Percentiles rank a stretch among this genome's conserved stretches.
These are phyloP conservation scores for Hyaloscypha variabilis DNA, from an alignment of 495 filamentous ascomycete species.

Conservation along the genomic window DNA sequence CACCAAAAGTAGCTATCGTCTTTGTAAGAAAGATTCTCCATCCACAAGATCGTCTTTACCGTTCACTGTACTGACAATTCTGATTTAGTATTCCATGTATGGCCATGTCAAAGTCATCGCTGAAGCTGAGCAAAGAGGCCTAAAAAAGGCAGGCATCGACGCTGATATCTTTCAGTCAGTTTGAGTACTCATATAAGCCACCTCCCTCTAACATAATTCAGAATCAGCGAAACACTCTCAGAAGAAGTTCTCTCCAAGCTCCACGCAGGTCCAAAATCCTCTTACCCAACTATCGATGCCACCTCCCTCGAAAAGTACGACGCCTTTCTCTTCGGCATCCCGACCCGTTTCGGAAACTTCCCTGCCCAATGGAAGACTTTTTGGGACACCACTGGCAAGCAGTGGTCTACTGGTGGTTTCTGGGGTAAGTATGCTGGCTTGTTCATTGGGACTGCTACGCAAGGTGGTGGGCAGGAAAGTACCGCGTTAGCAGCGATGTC, in stretches of 20 bases:
- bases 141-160: slow-evolving; percentile 74
- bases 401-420: slow-evolving; percentile 22
- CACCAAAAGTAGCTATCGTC: slow-evolving; percentile 37
- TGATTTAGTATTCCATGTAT: too few species aligned
- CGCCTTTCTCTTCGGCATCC: slow-evolving; percentile 92
- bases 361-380: slow-evolving; percentile 87
- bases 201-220: too few species aligned
- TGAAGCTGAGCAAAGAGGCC: slow-evolving; percentile 86
- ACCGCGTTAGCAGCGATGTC: slow-evolving; percentile 82
- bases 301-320: slow-evolving; percentile 76
- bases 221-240: slow-evolving; percentile 84
- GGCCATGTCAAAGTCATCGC: slow-evolving; percentile 69
- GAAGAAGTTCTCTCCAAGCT: slow-evolving; percentile 76
- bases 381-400: slow-evolving; percentile 34
- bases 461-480: slow-evolving; percentile 91
- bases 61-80: too few species aligned
- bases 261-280: slow-evolving; percentile 73
- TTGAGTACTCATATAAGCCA: too few species aligned
- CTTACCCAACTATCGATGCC: slow-evolving; percentile 70
- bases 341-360: slow-evolving; percentile 98
- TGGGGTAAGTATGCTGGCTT: slow-evolving; percentile 83
- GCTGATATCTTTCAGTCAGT: slow-evolving; percentile 32
- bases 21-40: too few species aligned
- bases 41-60: too few species aligned
- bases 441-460: slow-evolving; percentile 82